Base-by-base conservation (phyloP, 1,284 basidiomycete genomes). In the Tremellales sp. region DNA sequence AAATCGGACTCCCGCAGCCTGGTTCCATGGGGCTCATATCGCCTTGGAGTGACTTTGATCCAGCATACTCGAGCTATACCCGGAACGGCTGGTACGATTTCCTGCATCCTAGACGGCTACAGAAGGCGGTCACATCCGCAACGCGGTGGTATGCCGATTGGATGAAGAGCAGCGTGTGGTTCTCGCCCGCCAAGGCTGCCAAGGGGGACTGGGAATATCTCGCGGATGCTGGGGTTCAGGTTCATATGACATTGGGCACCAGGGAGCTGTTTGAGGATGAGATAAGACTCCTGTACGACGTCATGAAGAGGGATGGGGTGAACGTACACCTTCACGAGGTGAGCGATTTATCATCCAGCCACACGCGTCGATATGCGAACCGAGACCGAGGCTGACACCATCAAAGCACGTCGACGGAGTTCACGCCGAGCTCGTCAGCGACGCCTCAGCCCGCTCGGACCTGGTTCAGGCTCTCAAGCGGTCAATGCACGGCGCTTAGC, bases 1-100 rank as follows among this genome's bases (percentile, higher is more conserved):
- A 54, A 10, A 63, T 73, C 27, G 53, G 58, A 3, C 58, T 80
- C 10, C 76, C 78, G 19, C 72, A 76, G 27, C 81, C 82, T 4
- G 76, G 78, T 17, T 75, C 70, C 3, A 69, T 84, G 10, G 64
- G 83, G 17, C 75, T 81, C 5, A 67, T 78, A 31, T 82, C 82
- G 0, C 81, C 82, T 0, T 82, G 81, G 80, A 62, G 64, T 2
- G 83, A 85, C 61, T 60, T 82, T 8, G 56, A 55, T 8, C 40
- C 51, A 27, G 57, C 60, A 2, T 51, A 60, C 22, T 46, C 57
- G 11, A 49, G 46, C 10, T 55, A 55, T 50, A 46, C 37, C 1
- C 19, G 5, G 26, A 54, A 58, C 37, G 43, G 42, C 24, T 13
- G 1, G 10, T 39, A 48, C 36, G 54, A 60, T 51, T 40, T 50